phyloP scores from a whole-genome alignment of 1,284 basidiomycete species.

The Phlebopus sp. region DNA sequence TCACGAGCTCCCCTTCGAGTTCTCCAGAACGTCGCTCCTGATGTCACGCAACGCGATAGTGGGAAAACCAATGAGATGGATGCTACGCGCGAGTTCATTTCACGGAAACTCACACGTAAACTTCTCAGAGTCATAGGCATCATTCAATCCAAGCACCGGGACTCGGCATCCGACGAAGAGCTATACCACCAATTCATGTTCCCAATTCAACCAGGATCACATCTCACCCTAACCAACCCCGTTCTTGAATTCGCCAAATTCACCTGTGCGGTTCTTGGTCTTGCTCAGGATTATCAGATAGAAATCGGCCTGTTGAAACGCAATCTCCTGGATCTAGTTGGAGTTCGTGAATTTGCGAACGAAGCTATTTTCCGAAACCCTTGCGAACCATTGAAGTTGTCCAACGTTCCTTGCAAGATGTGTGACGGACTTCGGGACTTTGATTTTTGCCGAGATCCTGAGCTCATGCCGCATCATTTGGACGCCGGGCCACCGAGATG shows the following conservation, averaged over 20 bases:
- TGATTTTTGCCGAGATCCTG: conserved; percentile 93
- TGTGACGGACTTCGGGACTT: conserved; percentile 91
- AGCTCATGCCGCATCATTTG: conserved; percentile 65
- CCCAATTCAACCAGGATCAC: conserved; percentile 85
- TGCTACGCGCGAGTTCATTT: conserved; percentile 70
- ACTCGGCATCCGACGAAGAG: conserved; percentile 59
- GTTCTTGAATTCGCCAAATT: conserved; percentile 91
- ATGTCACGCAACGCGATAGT: conserved; percentile 63
- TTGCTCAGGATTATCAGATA: conserved; percentile 76
- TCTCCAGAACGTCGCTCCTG: conserved; percentile 67
- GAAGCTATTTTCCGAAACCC: conserved; percentile 90
- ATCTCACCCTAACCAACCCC: conserved; percentile 74
- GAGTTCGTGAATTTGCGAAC: conserved; percentile 83
- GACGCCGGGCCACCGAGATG: conserved; percentile 53
- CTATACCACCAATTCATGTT: conserved; percentile 68
- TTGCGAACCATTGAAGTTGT: conserved; percentile 86
- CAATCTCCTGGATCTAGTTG: conserved; percentile 86
- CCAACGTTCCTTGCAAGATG: conserved; percentile 86
- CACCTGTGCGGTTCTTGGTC: conserved; percentile 75
- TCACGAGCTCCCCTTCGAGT: conserved; percentile 73
- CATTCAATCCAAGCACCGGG: conserved; percentile 65
- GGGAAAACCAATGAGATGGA: conserved; percentile 72
- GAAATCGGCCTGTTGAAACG: conserved; percentile 90
- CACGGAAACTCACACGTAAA: conserved; percentile 79
- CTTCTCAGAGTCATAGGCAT: conserved; percentile 72